Percentiles rank a stretch among this genome's conserved stretches.
phyloP scores from a whole-genome alignment of 1,284 basidiomycete genomes.

The Apiotrichum akiyoshidainum region DNA sequence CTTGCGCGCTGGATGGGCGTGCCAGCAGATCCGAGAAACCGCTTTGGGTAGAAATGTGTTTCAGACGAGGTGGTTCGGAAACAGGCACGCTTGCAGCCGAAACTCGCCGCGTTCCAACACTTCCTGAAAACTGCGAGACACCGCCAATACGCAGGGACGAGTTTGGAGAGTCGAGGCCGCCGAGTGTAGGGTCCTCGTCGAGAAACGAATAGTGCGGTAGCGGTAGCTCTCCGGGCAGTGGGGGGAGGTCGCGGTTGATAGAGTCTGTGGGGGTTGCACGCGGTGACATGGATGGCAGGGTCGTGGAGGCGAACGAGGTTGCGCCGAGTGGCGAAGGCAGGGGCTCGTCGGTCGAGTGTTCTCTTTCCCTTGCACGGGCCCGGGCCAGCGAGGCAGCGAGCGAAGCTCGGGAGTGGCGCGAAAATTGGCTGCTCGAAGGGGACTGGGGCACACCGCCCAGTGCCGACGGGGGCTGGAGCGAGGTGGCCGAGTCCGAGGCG shows the following conservation, averaged over 20 bases:
- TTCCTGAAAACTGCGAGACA: conserved; percentile 1
- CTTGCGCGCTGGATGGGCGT: no score
- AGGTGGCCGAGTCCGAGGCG: not conserved
- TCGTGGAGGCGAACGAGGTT: conserved; percentile 1
- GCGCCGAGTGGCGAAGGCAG: not conserved
- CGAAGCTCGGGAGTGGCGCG: conserved; percentile 1
- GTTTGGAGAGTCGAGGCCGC: not conserved
- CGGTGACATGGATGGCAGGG: conserved; percentile 1
- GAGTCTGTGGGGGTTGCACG: not conserved
- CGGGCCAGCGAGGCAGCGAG: not conserved
- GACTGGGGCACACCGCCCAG: not conserved
- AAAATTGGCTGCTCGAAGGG: conserved; percentile 2
- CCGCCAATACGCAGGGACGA: not conserved
- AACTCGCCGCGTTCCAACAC: not conserved
- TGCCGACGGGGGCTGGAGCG: not conserved
- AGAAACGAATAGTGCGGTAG: conserved; percentile 6
- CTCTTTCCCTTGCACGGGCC: not conserved
- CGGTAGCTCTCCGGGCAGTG: not conserved
- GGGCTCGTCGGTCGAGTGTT: not conserved
- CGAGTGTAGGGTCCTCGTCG: conserved; percentile 2
- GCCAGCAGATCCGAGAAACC: not conserved
- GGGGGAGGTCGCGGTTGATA: not conserved
- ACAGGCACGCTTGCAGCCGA: conserved; percentile 1
- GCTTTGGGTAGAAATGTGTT: conserved; percentile 7
- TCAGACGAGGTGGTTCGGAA: not conserved